Conservation (phyloP, 352 stramenopile species). For the Stramenopiles sp. region DNA sequence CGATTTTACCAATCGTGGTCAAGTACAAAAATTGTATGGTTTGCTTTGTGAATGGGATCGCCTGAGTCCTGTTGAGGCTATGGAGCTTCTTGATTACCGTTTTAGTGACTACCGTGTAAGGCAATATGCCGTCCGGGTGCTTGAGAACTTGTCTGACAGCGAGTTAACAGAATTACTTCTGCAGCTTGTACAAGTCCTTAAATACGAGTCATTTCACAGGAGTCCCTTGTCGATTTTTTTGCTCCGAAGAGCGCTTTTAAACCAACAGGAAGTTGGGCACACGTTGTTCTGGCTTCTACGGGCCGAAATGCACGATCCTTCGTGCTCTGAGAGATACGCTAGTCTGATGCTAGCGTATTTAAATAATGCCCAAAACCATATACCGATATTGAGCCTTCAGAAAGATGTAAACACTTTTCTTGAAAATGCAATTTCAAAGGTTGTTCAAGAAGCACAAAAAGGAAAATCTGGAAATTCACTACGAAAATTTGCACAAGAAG, state of each 20-base stretch:
- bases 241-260: constrained; percentile 61
- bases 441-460: background rate
- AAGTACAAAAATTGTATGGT: background rate
- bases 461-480: background rate
- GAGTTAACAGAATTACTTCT: constrained; percentile 61
- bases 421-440: background rate
- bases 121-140: constrained; percentile 44
- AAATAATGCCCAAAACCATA: background rate
- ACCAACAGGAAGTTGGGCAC: constrained; percentile 59
- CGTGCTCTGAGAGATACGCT: background rate
- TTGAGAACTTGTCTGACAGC: constrained; percentile 54
- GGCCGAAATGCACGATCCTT: constrained; percentile 49
- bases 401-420: background rate
- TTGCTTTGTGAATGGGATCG: background rate
- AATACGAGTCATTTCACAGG: constrained; percentile 60
- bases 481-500: background rate
- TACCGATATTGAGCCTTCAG: background rate
- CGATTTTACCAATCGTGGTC: background rate
- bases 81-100: constrained; percentile 50
- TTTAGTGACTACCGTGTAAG: constrained; percentile 48
- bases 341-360: background rate
- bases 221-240: constrained; percentile 46
- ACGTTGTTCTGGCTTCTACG: constrained; percentile 68
- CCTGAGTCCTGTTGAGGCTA: constrained; percentile 37
- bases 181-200: constrained; percentile 61